Percentiles rank a stretch among this genome's conserved stretches.
These are phyloP conservation scores for Colletotrichum cuscutae DNA, from an alignment of 2,329 filamentous ascomycete species.

Conservation along the genomic window DNA sequence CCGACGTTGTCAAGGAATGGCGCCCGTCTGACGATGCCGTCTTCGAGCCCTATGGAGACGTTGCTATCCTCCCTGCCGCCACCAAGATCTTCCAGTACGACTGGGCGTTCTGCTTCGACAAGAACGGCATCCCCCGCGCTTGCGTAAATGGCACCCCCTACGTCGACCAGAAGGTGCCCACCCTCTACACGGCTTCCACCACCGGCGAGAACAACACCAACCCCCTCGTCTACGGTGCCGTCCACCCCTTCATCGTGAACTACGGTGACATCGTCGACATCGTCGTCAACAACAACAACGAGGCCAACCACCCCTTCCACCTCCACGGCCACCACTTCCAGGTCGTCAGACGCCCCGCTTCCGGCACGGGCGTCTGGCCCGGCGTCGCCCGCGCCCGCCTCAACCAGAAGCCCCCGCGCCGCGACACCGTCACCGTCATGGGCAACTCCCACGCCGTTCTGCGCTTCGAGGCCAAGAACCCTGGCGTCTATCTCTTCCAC, in stretches of 20 bases:
- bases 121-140: conserved; percentile 69
- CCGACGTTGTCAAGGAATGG: conserved; percentile 47
- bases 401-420: conserved; percentile 42
- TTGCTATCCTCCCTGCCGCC: conserved; percentile 60
- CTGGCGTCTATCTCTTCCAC: conserved; percentile 66
- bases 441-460: conserved; percentile 59
- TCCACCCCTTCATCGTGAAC: conserved; percentile 53
- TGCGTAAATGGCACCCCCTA: conserved; percentile 75
- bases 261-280: conserved; percentile 56
- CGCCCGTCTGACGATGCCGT: conserved; percentile 71
- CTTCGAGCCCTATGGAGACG: conserved; percentile 66
- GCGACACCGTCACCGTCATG: conserved; percentile 52
- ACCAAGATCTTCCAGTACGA: conserved; percentile 66
- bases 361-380: conserved; percentile 49
- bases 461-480: conserved; percentile 62
- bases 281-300: conserved; percentile 61
- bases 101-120: conserved; percentile 68
- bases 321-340: conserved; percentile 67
- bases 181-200: conserved; percentile 76
- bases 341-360: conserved; percentile 54
- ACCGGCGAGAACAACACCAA: conserved; percentile 57
- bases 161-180: conserved; percentile 74
- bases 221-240: conserved; percentile 52
- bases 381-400: conserved; percentile 42
- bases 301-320: conserved; percentile 61